Evolutionary conservation across 2,329 filamentous ascomycete genomes (phyloP).

Genomic region (Fusarium sp.): DNA sequence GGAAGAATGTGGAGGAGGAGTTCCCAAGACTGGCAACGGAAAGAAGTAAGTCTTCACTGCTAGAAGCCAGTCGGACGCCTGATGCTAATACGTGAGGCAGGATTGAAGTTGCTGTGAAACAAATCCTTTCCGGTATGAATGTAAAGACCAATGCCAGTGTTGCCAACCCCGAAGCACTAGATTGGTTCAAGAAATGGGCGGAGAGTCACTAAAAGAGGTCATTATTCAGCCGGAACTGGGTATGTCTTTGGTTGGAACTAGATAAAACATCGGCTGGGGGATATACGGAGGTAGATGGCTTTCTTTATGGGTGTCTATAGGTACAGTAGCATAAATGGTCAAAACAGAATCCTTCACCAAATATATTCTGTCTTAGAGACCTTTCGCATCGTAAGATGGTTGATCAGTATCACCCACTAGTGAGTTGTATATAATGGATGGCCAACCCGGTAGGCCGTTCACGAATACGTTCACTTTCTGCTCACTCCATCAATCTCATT

Average conservation of each 20-base stretch:
- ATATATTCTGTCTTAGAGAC: too few species aligned
- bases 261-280: constrained; percentile 14
- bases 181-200: constrained; percentile 89
- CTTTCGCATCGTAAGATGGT: too few species aligned
- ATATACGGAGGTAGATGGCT: background rate
- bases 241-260: constrained; percentile 1
- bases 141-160: constrained; percentile 93
- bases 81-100: constrained; percentile 55
- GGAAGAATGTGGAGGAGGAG: constrained; percentile 81
- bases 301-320: background rate
- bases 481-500: too few species aligned
- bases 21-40: constrained; percentile 92
- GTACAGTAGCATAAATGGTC: background rate
- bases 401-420: too few species aligned
- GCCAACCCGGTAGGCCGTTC: too few species aligned
- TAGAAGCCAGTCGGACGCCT: background rate
- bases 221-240: too few species aligned
- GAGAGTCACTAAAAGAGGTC: constrained; percentile 56
- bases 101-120: constrained; percentile 95
- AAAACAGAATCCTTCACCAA: background rate
- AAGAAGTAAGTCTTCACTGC: constrained; percentile 78
- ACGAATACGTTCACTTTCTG: too few species aligned
- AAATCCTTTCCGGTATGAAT: constrained; percentile 88
- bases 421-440: too few species aligned
- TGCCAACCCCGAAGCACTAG: constrained; percentile 88